These are phyloP conservation scores for Fusarium brachygibbosum DNA, from an alignment of 2,329 filamentous ascomycete genomes.

Conservation along the genomic window DNA sequence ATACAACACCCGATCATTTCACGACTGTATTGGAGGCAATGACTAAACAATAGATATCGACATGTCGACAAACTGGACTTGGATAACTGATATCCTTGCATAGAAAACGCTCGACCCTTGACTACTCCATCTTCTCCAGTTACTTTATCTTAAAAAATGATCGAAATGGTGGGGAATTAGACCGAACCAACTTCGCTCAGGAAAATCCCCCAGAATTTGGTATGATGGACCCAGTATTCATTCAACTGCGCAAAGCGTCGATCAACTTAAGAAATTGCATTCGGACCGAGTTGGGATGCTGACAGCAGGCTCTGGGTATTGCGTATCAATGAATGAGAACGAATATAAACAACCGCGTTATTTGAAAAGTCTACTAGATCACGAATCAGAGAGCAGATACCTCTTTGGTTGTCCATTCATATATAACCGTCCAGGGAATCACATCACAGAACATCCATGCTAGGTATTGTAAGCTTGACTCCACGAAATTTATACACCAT, in stretches of 20 bases:
- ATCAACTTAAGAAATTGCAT: constrained; percentile 7
- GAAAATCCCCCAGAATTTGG: constrained; percentile 27
- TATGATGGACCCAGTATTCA: constrained; percentile 31
- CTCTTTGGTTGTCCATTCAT: too few relatives aligned
- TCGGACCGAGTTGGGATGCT: constrained; percentile 15
- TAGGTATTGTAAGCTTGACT: too few relatives aligned
- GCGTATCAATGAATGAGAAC: neutral
- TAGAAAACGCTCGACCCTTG: constrained; percentile 28
- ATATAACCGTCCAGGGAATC: neutral
- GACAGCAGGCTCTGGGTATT: neutral
- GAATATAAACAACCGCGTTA: neutral
- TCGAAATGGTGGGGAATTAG: constrained; percentile 30
- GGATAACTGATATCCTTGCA: constrained; percentile 7
- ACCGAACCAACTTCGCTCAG: constrained; percentile 22
- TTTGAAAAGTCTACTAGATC: neutral
- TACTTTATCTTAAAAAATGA: constrained; percentile 24
- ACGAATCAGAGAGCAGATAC: too few relatives aligned
- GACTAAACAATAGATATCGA: neutral
- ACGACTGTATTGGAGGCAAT: neutral
- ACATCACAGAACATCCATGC: neutral
- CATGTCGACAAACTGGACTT: neutral
- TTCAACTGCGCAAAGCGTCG: constrained; percentile 7
- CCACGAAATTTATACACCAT: neutral
- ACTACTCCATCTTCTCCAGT: constrained; percentile 28
- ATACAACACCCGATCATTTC: neutral